phyloP scores from a whole-genome alignment of 108 stramenopile species.

The Cyclostephanos tholiformis region DNA sequence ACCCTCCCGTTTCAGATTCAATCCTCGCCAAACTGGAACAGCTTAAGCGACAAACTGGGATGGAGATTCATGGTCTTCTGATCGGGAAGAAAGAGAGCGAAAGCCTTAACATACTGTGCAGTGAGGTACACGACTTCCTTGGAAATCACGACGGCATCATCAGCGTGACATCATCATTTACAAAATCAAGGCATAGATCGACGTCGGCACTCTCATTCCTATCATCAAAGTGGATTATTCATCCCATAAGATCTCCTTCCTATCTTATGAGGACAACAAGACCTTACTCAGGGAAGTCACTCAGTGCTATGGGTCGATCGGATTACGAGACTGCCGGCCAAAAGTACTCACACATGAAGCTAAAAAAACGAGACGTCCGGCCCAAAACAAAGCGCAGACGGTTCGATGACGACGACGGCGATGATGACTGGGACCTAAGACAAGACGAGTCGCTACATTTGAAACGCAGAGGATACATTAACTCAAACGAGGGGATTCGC shows the following conservation, averaged over 20 bases:
- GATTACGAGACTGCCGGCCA: conserved; percentile 16
- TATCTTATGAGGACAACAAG: background rate
- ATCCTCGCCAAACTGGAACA: conserved; percentile 57
- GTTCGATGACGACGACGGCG: conserved; percentile 43
- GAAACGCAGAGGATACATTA: background rate
- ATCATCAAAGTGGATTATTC: background rate
- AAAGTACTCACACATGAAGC: background rate
- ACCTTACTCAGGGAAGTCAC: background rate
- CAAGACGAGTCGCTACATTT: conserved; percentile 4
- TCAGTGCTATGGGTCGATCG: conserved; percentile 1
- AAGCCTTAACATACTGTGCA: conserved; percentile 62
- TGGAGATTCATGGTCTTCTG: conserved; percentile 72
- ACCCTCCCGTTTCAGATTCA: conserved; percentile 65
- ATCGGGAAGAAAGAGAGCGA: conserved; percentile 68
- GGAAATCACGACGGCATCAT: conserved; percentile 47
- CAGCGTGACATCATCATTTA: background rate
- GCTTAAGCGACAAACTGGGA: conserved; percentile 51
- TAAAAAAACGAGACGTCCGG: conserved; percentile 15
- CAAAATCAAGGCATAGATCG: background rate
- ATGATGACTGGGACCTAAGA: conserved; percentile 35
- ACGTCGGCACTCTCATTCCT: conserved; percentile 15
- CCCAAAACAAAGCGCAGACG: conserved; percentile 14
- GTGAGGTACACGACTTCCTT: conserved; percentile 65
- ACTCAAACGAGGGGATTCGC: background rate
- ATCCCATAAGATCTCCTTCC: background rate